Evolutionary conservation across 140 eudicot genomes (phyloP).

Genomic region (Oenanthe javanica): DNA sequence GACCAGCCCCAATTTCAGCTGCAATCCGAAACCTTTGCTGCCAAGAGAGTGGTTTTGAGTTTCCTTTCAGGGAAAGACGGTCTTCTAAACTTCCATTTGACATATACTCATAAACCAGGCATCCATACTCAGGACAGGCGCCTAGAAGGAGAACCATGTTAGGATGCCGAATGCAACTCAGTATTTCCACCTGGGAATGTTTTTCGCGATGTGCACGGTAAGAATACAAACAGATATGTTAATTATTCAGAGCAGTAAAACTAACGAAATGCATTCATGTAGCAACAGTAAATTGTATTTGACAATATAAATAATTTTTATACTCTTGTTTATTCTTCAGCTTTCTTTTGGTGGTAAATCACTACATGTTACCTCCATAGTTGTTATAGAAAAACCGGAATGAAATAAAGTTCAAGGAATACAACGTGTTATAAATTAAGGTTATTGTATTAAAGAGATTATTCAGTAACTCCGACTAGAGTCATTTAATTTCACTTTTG

Average conservation of each 20-base stretch:
- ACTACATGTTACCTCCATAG: not conserved
- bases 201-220: not conserved
- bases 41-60: slow-evolving; percentile 12
- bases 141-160: slow-evolving; percentile 18
- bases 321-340: not conserved
- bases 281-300: not conserved
- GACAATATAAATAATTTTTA: not conserved
- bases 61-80: slow-evolving; percentile 5
- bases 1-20: slow-evolving; percentile 15
- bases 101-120: slow-evolving; percentile 16
- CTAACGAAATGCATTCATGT: not conserved
- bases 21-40: slow-evolving; percentile 15
- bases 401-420: not conserved
- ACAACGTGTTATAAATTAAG: not conserved
- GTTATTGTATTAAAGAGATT: not conserved
- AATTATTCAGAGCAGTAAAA: not conserved
- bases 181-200: slow-evolving; percentile 12
- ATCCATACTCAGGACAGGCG: slow-evolving; percentile 16
- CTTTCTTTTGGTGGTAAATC: not conserved
- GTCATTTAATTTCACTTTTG: not conserved
- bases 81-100: slow-evolving; percentile 16
- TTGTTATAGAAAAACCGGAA: not conserved
- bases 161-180: slow-evolving; percentile 18
- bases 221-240: not conserved
- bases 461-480: not conserved